phyloP scores from a whole-genome alignment of 352 stramenopile species.

The Globisporangium cystogenes region DNA sequence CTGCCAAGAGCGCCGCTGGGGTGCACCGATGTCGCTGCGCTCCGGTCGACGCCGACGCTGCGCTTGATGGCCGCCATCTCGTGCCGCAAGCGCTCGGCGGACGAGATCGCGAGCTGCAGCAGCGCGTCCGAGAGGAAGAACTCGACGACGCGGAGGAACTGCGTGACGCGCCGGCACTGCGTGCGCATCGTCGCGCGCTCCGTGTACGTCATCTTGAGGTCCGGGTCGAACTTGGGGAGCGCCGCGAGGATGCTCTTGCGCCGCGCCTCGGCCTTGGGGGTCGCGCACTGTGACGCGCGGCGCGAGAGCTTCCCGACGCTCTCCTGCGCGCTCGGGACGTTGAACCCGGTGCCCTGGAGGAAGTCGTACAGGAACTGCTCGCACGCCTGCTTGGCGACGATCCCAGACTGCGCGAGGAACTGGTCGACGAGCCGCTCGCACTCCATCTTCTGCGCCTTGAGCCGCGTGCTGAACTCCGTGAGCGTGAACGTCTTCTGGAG shows the following conservation, averaged over 20 bases:
- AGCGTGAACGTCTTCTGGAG: slow-evolving; percentile 67
- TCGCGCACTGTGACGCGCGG: slow-evolving; percentile 6
- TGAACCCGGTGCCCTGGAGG: slow-evolving; percentile 50
- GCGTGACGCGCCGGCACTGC: slow-evolving; percentile 88
- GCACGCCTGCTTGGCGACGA: slow-evolving; percentile 58
- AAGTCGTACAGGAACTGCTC: slow-evolving; percentile 58
- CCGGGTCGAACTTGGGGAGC: slow-evolving; percentile 13
- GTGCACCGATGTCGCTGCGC: neutral
- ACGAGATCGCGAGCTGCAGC: slow-evolving; percentile 64
- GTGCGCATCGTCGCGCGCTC: slow-evolving; percentile 88
- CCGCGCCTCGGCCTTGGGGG: slow-evolving; percentile 9
- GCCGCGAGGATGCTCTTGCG: slow-evolving; percentile 16
- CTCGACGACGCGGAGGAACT: slow-evolving; percentile 91
- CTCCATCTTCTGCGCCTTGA: slow-evolving; percentile 67
- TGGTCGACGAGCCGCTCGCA: slow-evolving; percentile 51
- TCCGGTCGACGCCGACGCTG: neutral
- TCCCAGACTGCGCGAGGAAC: slow-evolving; percentile 48
- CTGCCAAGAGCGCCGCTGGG: neutral
- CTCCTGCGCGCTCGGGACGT: slow-evolving; percentile 12
- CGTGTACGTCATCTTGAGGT: slow-evolving; percentile 92
- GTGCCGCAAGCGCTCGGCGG: slow-evolving; percentile 28
- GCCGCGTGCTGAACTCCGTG: slow-evolving; percentile 67
- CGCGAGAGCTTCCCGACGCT: neutral
- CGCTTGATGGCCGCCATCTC: slow-evolving; percentile 41
- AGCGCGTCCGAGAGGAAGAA: slow-evolving; percentile 84